Evolutionary conservation across 495 filamentous ascomycete species (phyloP).

Genomic region (Neurospora hispaniola): DNA sequence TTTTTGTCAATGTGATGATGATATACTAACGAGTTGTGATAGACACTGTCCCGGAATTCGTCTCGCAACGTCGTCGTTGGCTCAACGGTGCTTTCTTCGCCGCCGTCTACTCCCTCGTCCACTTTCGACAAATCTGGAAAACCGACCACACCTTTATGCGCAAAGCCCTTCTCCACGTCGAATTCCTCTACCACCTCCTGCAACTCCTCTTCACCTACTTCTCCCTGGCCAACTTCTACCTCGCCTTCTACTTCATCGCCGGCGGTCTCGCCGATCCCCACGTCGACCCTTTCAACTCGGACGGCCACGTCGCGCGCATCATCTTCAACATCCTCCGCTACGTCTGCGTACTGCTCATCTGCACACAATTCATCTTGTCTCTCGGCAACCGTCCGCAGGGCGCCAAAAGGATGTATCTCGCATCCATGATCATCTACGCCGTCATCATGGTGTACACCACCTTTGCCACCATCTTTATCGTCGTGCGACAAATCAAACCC

Average conservation of each 20-base stretch:
- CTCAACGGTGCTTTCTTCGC: slow-evolving; percentile 99
- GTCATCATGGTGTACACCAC: slow-evolving; percentile 96
- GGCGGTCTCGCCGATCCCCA: slow-evolving; percentile 75
- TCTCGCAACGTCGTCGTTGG: slow-evolving; percentile 92
- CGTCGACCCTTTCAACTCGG: slow-evolving; percentile 75
- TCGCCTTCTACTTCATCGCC: slow-evolving; percentile 97
- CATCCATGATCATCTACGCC: slow-evolving; percentile 74
- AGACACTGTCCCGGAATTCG: slow-evolving; percentile 82
- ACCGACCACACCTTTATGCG: slow-evolving; percentile 86
- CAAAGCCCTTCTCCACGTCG: slow-evolving; percentile 87
- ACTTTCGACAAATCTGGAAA: slow-evolving; percentile 84
- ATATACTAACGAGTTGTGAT: neutral
- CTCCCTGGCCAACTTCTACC: slow-evolving; percentile 96
- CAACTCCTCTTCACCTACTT: slow-evolving; percentile 93
- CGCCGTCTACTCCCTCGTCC: slow-evolving; percentile 92
- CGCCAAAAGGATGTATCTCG: slow-evolving; percentile 82
- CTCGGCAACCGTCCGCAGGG: slow-evolving; percentile 98
- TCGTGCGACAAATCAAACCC: slow-evolving; percentile 57
- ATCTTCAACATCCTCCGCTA: slow-evolving; percentile 85
- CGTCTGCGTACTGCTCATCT: slow-evolving; percentile 74
- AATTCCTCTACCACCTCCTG: slow-evolving; percentile 91
- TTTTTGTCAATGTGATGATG: neutral
- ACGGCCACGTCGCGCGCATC: slow-evolving; percentile 60
- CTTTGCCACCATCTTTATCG: slow-evolving; percentile 77
- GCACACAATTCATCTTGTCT: slow-evolving; percentile 93